Evolutionary conservation across 352 stramenopile genomes (phyloP), one percentile per base, ranked within the genome.

Genomic region (Phytophthora agathidicida): DNA sequence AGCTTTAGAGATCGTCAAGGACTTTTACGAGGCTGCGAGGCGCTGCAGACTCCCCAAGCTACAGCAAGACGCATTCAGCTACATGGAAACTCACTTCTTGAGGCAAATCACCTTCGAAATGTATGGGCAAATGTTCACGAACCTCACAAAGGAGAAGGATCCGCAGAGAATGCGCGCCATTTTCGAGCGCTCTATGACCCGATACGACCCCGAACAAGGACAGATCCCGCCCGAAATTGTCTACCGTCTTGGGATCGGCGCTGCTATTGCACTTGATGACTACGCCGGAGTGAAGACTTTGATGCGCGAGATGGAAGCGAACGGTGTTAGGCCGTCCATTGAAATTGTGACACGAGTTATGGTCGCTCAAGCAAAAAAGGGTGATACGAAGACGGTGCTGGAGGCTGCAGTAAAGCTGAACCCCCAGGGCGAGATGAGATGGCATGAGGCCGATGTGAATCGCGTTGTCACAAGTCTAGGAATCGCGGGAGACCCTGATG

Each of bases 211-310:
- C 7, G 44, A 72, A 11, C 42, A 51, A 45, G 54, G 60, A 17
- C 49, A 45, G 14, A 45, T 32, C 1, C 57, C 65, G 8, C 71
- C 74, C 1, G 80, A 89, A 46, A 77, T 92, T 22, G 66, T 90
- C 42, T 88, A 86, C 33, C 77, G 77, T 50, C 75, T 82, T 33
- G 75, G 82, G 13, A 70, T 83, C 14, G 72, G 71, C 11, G 77
- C 69, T 31, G 71, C 70, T 57, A 64, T 84, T 13, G 57, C 43
- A 7, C 63, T 69, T 44, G 30, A 72, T 14, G 67, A 89, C 54
- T 70, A 70, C 32, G 51, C 5, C 1, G 51, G 26, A 0, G 54
- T 77, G 27, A 47, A 78, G 10, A 57, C 17, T 31, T 42, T 87
- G 27, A 9, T 82, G 16, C 46, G 59, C 14, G 71, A 80, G 9